These are phyloP conservation scores for Spraguea lophii DNA, from an alignment of 371 early-diverging fungal genomes.

Conservation along the genomic window DNA sequence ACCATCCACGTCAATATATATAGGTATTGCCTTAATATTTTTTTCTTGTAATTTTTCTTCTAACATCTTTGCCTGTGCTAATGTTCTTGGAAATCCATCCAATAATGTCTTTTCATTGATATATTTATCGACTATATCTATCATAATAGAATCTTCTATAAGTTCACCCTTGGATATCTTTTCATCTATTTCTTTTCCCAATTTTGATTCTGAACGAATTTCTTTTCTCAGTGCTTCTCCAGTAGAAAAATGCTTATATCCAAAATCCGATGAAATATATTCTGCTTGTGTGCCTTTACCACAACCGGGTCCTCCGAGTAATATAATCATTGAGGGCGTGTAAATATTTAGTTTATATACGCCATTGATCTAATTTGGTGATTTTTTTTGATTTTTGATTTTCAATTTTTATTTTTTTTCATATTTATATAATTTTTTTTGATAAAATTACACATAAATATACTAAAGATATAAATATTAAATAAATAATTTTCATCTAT, in stretches of 20 bases:
- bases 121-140: constrained; percentile 71
- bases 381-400: too few relatives aligned
- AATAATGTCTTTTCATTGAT: constrained; percentile 73
- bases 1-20: constrained; percentile 16
- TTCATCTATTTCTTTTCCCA: constrained; percentile 64
- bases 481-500: too few relatives aligned
- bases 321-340: too few relatives aligned
- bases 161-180: constrained; percentile 87
- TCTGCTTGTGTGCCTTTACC: constrained; percentile 88
- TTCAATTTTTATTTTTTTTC: too few relatives aligned
- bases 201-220: constrained; percentile 60
- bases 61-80: constrained; percentile 84
- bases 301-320: constrained; percentile 61
- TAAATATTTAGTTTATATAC: too few relatives aligned
- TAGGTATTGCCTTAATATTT: constrained; percentile 55
- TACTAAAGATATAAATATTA: too few relatives aligned
- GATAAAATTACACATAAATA: too few relatives aligned
- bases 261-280: constrained; percentile 55
- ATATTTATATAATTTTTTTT: too few relatives aligned
- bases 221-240: constrained; percentile 95
- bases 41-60: constrained; percentile 51
- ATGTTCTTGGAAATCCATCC: constrained; percentile 98
- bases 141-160: constrained; percentile 88
- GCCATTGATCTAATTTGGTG: too few relatives aligned
- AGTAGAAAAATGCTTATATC: constrained; percentile 81